Base-by-base conservation (phyloP, 139 green algal genomes). In the Chlamydomonas incerta region DNA sequence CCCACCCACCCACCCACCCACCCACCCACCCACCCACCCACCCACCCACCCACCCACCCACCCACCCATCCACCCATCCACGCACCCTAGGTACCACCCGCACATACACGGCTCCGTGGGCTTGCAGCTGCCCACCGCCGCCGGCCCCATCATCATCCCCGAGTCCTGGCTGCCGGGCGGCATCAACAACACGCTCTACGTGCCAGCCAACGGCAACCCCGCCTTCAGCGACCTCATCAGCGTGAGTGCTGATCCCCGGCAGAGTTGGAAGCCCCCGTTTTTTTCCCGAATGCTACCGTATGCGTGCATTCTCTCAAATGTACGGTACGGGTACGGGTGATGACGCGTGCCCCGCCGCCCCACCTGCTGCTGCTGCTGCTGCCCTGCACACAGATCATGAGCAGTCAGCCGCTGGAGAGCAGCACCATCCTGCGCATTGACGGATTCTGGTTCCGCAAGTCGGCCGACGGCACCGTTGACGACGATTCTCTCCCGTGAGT, bases 51-150 rank as follows among this genome's bases (percentile, higher is more conserved):
- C 41, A 5, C 41, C 41, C 55, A 24, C 18, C 3, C 55, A 21
- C 55, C 8, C 55, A 26, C 20, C 20, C 11, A 14, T 60, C 20
- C 18, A 24, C 55, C 55, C 55, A 24, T 26, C 3, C 20, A 24
- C 52, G 13, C 52, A n/a, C 17, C 11, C 17, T 21, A 84, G 65
- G 77, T 74, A 74, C 77, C 77, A 84, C 77, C 41, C 77, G 31
- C 77, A 84, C 66, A 65, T 63, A 21, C 77, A 84, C 77, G 77
- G 77, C 31, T 75, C 65, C 37, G 77, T 84, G n/a, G 65, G 41
- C 47, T 58, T 55, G 47, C 77, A 84, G 65, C 58, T 47, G 6
- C 65, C 63, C 28, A 84, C 77, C 33, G 41, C 65, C 3, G 46
- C 24, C 21, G 77, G 34, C 0, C 65, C 65, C 5, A 11, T 63